These are phyloP conservation scores for Citeromyces hawaiiensis DNA, from an alignment of 1,139 yeast species.

Conservation along the genomic window DNA sequence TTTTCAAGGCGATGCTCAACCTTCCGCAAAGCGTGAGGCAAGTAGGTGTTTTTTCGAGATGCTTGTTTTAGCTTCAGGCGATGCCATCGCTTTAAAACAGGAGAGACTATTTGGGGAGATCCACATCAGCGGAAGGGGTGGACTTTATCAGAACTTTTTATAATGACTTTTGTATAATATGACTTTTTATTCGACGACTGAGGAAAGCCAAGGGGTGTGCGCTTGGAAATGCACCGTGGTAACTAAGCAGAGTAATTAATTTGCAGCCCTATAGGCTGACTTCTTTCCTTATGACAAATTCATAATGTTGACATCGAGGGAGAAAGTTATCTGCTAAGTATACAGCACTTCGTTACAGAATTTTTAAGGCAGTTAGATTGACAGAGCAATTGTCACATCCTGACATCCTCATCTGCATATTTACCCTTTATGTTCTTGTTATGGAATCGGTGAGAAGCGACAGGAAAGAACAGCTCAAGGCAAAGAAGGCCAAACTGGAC, in stretches of 20 bases:
- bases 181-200: neutral
- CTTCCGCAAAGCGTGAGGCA: constrained; percentile 40
- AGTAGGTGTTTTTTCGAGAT: constrained; percentile 72
- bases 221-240: too few species aligned
- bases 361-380: too few species aligned
- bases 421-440: neutral
- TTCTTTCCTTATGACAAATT: too few species aligned
- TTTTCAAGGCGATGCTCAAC: constrained; percentile 17
- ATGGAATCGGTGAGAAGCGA: neutral
- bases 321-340: too few species aligned
- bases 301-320: too few species aligned
- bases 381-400: too few species aligned
- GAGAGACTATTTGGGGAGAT: constrained; percentile 48
- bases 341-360: too few species aligned
- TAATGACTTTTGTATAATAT: constrained; percentile 6
- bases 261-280: too few species aligned
- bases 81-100: constrained; percentile 55
- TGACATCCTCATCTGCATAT: neutral
- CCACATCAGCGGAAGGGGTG: constrained; percentile 33
- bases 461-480: constrained; percentile 19
- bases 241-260: too few species aligned
- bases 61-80: constrained; percentile 70
- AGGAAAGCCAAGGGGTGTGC: neutral
- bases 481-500: constrained; percentile 29
- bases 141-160: constrained; percentile 29